Base-by-base conservation (phyloP, 306 rosid species). In the Vigna hirtella region DNA sequence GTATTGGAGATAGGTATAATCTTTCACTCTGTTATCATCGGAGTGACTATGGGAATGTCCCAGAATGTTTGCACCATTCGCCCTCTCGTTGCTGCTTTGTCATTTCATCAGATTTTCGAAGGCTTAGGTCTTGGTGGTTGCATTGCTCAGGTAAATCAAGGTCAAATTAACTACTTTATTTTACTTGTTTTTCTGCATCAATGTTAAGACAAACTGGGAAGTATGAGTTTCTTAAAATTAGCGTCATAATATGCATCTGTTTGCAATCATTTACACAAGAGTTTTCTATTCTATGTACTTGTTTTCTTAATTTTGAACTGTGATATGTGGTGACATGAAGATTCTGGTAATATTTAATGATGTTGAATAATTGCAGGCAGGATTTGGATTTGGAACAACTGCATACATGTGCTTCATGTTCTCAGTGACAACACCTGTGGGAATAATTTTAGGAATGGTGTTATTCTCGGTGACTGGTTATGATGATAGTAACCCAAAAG, bases 61-160 rank as follows among this genome's bases (percentile, higher is more conserved):
- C 96, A 90, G 80, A 93, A 93, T 6, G 83, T 90, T 81, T 93
- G 97, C 80, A 90, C 97, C 2, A 93, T 93, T 30, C 45, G 86
- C 17, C 97, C 97, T 9, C 82, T 93, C 28, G 96, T 93, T 1
- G 89, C 88, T 7, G 97, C 97, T 59, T 81, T 93, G 53, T 85
- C 97, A 1, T 93, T 93, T 71, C 97, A 93, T 64, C 96, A 93
- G 79, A 89, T 93, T 5, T 93, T 90, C 18, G 96, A 93, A 76
- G 97, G 97, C 22, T 87, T 93, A 93, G 97, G 96, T 0, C 96
- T 93, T 4, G 97, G 97, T 5, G 97, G 96, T 14, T 93, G 97
- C 83, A 89, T 93, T 70, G 93, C 96, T 36, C 97, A 90, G 96
- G 96, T 45, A 36, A 36, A 34, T 34, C 40, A 34, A 6, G 4